Evolutionary conservation across 116 monocot species (phyloP).

Genomic region (Thalassia testudinum): DNA sequence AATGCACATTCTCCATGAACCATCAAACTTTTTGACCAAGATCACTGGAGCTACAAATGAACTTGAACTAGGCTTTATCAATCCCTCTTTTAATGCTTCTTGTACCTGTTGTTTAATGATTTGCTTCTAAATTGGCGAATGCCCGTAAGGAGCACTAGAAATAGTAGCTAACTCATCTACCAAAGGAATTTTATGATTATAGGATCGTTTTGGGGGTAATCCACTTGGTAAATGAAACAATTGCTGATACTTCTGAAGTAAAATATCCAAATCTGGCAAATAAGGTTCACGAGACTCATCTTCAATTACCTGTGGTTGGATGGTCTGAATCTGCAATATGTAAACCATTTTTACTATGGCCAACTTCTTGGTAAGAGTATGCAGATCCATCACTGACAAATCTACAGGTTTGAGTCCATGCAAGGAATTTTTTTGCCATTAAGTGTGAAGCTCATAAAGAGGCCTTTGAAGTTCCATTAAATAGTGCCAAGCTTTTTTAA

Average conservation of each 20-base stretch:
- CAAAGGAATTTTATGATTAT: background rate
- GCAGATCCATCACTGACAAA: no score
- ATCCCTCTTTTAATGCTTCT: background rate
- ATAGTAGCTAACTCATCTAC: background rate
- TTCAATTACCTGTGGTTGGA: no score
- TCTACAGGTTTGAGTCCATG: no score
- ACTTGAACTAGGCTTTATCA: background rate
- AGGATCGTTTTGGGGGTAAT: background rate
- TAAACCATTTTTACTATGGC: no score
- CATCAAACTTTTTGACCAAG: slow-evolving; percentile 4
- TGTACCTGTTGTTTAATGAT: background rate
- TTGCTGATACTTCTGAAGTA: no score
- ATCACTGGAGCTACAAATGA: background rate
- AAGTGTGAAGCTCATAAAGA: background rate
- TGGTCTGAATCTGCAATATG: no score
- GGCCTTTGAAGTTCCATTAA: background rate
- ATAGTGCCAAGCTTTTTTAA: background rate
- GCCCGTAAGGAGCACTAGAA: background rate
- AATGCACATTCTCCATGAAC: background rate
- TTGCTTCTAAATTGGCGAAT: background rate
- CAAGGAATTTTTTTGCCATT: no score
- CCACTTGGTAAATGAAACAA: background rate
- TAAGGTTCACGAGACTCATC: no score
- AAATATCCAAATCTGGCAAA: no score
- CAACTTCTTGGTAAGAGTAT: no score